Base-by-base conservation (phyloP, 2,329 filamentous ascomycete species). In the Penicillium sp. region DNA sequence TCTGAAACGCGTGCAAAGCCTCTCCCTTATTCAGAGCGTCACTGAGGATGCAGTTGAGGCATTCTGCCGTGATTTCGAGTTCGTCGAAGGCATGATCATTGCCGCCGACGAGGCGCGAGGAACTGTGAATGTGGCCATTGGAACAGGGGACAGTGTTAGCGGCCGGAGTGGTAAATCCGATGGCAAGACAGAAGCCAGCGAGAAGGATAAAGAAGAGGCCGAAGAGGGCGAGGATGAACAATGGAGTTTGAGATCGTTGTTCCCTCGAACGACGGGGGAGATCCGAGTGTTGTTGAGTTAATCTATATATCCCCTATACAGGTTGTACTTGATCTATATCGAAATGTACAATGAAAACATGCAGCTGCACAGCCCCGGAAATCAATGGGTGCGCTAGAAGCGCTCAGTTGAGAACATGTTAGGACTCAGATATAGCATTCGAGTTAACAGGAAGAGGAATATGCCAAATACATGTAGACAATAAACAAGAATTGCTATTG, bases 21-120 rank as follows among this genome's bases (percentile, higher is more conserved):
- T 85, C 1, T 77, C 76, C 10, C 72, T 95, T 50, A 84, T 85
- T 13, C 80, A 87, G 42, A 76, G 83, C 41, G 80, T 95, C 43
- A 93, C 88, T 0, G 87, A 94, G 60, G 81, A 86, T 56, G 91
- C 90, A 0, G 87, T 89, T 0, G 83, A 88, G 58, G 77, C 74
- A 46, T 98, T 98, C 70, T 95, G 89, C 58, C 77, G 79, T 29
- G 87, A 93, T 60, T 98, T 97, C 69, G 88, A 84, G 60, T 74
- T 77, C 53, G 72, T 87, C 8, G 84, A 87, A 65, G 74, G 72
- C 38, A 77, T 77, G 64, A 72, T 87, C 26, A 68, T 80, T 22
- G 75, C 75, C 32, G 76, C 77, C 4, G 82, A 85, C 66, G 78
- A 82, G 55, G 68, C 66, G 4, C 61, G 65, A 33, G 64, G 66